These are phyloP conservation scores for Corinectria fuckeliana DNA, from an alignment of 2,329 filamentous ascomycete genomes.

Conservation along the genomic window DNA sequence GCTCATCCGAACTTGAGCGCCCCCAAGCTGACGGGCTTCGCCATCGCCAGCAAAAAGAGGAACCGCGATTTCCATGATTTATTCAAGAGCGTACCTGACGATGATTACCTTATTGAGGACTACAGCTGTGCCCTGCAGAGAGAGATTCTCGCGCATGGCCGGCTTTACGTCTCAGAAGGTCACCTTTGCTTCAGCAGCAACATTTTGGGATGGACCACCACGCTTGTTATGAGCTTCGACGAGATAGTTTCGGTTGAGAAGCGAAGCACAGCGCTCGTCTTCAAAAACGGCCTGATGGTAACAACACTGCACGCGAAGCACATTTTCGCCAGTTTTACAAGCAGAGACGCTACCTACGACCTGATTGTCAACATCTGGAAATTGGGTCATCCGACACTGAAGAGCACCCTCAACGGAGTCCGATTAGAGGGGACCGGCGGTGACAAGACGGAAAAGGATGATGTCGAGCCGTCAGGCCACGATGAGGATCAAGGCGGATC, in stretches of 20 bases:
- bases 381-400: conserved; percentile 88
- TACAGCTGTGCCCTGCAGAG: conserved; percentile 96
- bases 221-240: conserved; percentile 96
- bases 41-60: conserved; percentile 92
- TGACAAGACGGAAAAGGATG: conserved; percentile 89
- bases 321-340: conserved; percentile 93
- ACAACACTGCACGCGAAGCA: conserved; percentile 95
- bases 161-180: conserved; percentile 94
- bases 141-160: conserved; percentile 92
- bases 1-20: conserved; percentile 67
- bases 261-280: conserved; percentile 91
- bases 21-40: conserved; percentile 89
- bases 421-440: conserved; percentile 80
- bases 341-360: conserved; percentile 94
- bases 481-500: conserved; percentile 59
- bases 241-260: conserved; percentile 98
- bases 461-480: conserved; percentile 50
- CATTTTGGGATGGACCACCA: conserved; percentile 97
- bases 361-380: conserved; percentile 99
- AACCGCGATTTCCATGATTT: conserved; percentile 94
- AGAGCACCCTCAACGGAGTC: conserved; percentile 90
- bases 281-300: conserved; percentile 97
- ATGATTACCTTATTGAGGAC: conserved; percentile 97
- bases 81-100: conserved; percentile 96
- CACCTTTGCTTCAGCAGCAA: conserved; percentile 99